These are phyloP conservation scores for Lophiostoma macrostomum DNA, from an alignment of 495 filamentous ascomycete genomes.

Conservation along the genomic window DNA sequence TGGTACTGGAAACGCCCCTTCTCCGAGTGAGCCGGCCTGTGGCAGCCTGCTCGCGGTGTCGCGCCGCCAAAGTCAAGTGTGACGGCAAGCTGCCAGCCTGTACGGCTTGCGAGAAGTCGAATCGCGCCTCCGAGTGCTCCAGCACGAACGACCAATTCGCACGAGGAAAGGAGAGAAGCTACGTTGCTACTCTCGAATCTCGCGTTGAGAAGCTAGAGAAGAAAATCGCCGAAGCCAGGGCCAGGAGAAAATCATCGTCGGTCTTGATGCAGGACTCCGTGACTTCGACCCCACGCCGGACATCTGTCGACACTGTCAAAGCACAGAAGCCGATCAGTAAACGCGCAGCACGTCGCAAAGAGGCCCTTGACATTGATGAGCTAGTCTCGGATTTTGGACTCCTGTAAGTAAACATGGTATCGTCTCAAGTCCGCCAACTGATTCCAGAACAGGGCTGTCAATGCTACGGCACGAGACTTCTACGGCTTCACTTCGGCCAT, in stretches of 20 bases:
- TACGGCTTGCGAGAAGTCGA: slow-evolving; percentile 84
- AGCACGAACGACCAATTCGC: slow-evolving; percentile 92
- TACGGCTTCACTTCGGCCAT: slow-evolving; percentile 78
- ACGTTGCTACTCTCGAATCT: slow-evolving; percentile 86
- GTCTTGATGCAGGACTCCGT: slow-evolving; percentile 40
- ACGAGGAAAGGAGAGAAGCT: slow-evolving; percentile 89
- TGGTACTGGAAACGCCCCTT: slow-evolving; percentile 65
- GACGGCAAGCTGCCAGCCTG: slow-evolving; percentile 93
- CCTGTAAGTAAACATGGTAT: slow-evolving; percentile 33
- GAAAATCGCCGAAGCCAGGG: slow-evolving; percentile 59
- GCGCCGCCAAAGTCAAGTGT: slow-evolving; percentile 90
- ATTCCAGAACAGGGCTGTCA: slow-evolving; percentile 63
- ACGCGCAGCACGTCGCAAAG: slow-evolving; percentile 38
- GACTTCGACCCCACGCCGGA: slow-evolving; percentile 29
- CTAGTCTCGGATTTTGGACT: slow-evolving; percentile 47
- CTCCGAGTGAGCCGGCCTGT: slow-evolving; percentile 88
- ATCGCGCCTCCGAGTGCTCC: slow-evolving; percentile 78
- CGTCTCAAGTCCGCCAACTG: background rate
- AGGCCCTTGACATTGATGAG: slow-evolving; percentile 44
- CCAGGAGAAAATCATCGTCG: slow-evolving; percentile 52
- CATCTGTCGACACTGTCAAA: slow-evolving; percentile 31
- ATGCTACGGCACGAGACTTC: slow-evolving; percentile 88
- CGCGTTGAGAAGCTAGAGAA: slow-evolving; percentile 82
- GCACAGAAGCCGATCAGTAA: slow-evolving; percentile 25
- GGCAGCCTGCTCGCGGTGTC: slow-evolving; percentile 88